Evolutionary conservation across 495 filamentous ascomycete species (phyloP), one percentile per base, ranked within the genome.

Genomic region (Glarea lozoyensis): DNA sequence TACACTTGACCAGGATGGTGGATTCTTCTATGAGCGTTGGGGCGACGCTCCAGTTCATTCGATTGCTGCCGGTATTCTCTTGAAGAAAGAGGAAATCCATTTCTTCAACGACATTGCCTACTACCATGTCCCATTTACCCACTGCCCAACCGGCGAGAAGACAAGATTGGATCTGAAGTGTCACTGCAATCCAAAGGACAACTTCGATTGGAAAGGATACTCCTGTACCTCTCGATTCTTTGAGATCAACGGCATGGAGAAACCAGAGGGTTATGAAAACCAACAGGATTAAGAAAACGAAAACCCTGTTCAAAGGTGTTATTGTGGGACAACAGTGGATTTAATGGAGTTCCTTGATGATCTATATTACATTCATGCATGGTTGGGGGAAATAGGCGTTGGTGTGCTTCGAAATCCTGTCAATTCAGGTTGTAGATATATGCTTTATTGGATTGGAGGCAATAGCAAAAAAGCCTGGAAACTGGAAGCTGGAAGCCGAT

Each of bases 101-200:
- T 98, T 98, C 70, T 98, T 94, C 71, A 86, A 98, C 57, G 92
- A 98, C 55, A 97, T 98, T 52, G 92, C 84, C 43, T 98, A 98
- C 64, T 97, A 88, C 64, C 92, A 98, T 57, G 84, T 94, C n/a
- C 92, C 92, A 5, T 98, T 98, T 59, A 97, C 90, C 17, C 92
- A 98, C 65, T 98, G 92, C 60, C 92, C 92, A 3, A 92, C 85
- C 0, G 81, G 81, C 18, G 88, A 97, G 62, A 67, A 92, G 62
- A 72, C 72, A 23, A 70, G 88, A 46, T 57, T 86, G 44, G 82
- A 94, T 44, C 73, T 85, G 41, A 88, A 86, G 60, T 98, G 92
- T 61, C 78, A 85, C 58, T 98, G 92, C 65, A 89, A 97, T 60
- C 92, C 92, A 2, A 81, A 81, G 49, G 86, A 96, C 18, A 97